Conservation (phyloP, 75 land plant species). For the Selaginella tamariscina region DNA sequence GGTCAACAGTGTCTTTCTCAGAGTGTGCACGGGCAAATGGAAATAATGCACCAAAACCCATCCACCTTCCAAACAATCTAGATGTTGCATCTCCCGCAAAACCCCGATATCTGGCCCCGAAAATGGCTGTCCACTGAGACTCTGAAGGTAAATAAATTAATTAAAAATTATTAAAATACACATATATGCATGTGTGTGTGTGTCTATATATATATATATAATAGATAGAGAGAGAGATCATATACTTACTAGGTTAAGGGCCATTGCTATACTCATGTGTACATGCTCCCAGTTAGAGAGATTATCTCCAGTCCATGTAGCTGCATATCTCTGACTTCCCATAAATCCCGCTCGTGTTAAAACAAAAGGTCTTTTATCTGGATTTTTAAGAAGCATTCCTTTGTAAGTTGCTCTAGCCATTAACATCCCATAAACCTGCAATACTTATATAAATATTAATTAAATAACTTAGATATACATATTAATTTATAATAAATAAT, state of each 20-base stretch:
- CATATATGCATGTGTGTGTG: not conserved
- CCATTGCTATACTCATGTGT: constrained; percentile 80
- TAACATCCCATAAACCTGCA: constrained; percentile 82
- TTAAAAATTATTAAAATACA: not conserved
- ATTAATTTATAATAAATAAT: not conserved
- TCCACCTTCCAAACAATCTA: constrained; percentile 85
- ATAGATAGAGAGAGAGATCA: not conserved
- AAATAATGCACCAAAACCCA: constrained; percentile 85
- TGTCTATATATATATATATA: too few species aligned
- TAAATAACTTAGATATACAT: not conserved
- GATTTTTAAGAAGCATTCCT: constrained; percentile 63
- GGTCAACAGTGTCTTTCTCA: constrained; percentile 57
- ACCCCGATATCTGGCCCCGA: constrained; percentile 97
- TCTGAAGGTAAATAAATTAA: constrained; percentile 40
- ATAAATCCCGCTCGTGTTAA: constrained; percentile 88
- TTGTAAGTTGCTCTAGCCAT: constrained; percentile 89
- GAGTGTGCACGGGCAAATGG: constrained; percentile 89
- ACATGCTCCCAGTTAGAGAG: constrained; percentile 92
- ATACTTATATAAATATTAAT: not conserved
- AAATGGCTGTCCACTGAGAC: constrained; percentile 90
- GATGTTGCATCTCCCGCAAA: constrained; percentile 96
- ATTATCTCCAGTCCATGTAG: constrained; percentile 98
- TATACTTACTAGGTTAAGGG: constrained; percentile 67
- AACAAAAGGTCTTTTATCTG: constrained; percentile 67
- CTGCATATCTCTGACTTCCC: constrained; percentile 91